Conservation (phyloP, 805 yeast genomes). For the Myxozyma vanderwaltii region DNA sequence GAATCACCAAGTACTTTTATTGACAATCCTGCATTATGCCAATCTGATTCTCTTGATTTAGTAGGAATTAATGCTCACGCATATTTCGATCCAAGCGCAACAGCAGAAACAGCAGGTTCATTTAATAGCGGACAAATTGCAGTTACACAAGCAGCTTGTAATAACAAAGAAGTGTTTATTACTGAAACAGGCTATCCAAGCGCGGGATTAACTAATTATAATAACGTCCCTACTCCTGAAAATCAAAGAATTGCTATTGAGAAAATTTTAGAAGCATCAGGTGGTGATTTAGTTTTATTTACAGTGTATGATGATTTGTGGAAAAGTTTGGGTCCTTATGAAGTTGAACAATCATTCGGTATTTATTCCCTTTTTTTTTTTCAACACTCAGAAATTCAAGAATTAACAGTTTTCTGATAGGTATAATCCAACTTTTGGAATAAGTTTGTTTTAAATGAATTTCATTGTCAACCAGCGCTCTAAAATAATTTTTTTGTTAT, state of each 20-base stretch:
- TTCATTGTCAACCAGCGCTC: no score
- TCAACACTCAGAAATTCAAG: not conserved
- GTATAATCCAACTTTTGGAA: conserved; percentile 38
- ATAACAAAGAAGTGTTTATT: conserved; percentile 60
- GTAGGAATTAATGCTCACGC: conserved; percentile 86
- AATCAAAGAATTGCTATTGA: conserved; percentile 68
- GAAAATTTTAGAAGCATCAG: conserved; percentile 57
- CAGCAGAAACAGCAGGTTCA: conserved; percentile 69
- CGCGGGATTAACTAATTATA: conserved; percentile 73
- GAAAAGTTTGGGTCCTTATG: conserved; percentile 82
- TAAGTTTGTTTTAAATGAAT: conserved; percentile 6
- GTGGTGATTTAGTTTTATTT: conserved; percentile 66
- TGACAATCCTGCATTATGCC: conserved; percentile 66
- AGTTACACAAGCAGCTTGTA: conserved; percentile 59
- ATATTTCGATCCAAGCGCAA: conserved; percentile 66
- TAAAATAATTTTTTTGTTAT: no score
- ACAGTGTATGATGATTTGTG: conserved; percentile 83
- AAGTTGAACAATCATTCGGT: conserved; percentile 88
- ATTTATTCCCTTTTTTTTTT: not conserved
- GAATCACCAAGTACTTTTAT: conserved; percentile 84
- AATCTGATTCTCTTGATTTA: conserved; percentile 65
- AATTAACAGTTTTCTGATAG: no score
- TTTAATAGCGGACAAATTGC: conserved; percentile 66
- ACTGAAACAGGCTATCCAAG: conserved; percentile 98
- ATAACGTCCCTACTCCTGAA: conserved; percentile 73